A percentile compares a stretch with the other conserved stretches of the same genome.
phyloP scores from a whole-genome alignment of 2,329 filamentous ascomycete genomes.

The Scedosporium minutisporum region DNA sequence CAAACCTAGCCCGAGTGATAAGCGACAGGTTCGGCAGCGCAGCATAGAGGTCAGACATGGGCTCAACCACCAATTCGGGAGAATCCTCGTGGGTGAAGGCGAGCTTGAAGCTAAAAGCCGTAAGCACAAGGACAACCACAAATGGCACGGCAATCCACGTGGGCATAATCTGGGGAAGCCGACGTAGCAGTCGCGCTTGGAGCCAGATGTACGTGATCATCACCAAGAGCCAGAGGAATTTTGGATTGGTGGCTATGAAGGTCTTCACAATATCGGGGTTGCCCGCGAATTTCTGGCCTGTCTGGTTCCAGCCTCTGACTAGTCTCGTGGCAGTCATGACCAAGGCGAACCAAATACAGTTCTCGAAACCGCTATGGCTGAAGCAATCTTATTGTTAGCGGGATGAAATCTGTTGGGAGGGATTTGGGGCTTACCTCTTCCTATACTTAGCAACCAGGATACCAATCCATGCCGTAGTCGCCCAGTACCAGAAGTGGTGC shows the following conservation, averaged over 20 bases:
- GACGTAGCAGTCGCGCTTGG: constrained; percentile 32
- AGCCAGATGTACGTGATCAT: constrained; percentile 58
- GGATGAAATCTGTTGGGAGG: neutral
- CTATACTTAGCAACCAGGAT: constrained; percentile 40
- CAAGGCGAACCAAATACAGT: constrained; percentile 22
- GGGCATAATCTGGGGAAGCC: constrained; percentile 19
- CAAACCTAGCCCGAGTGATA: constrained; percentile 36
- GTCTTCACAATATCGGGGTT: constrained; percentile 73
- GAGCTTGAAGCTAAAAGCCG: constrained; percentile 76
- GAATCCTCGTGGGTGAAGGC: constrained; percentile 81
- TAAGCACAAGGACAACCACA: constrained; percentile 31
- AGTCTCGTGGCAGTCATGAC: constrained; percentile 57
- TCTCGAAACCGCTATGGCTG: constrained; percentile 12
- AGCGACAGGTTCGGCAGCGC: constrained; percentile 33
- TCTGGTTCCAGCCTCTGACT: constrained; percentile 83
- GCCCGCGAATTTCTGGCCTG: constrained; percentile 92
- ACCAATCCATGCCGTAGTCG: constrained; percentile 59
- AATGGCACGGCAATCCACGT: constrained; percentile 30
- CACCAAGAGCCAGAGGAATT: constrained; percentile 66
- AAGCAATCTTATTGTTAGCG: constrained; percentile 12
- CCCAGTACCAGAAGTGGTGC: constrained; percentile 98
- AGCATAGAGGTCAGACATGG: constrained; percentile 29
- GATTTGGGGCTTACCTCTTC: constrained; percentile 21
- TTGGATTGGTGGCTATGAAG: constrained; percentile 54
- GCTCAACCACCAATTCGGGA: constrained; percentile 61